These are phyloP conservation scores for Penicillium sp. DNA, from an alignment of 2,329 filamentous ascomycete species.

Conservation along the genomic window DNA sequence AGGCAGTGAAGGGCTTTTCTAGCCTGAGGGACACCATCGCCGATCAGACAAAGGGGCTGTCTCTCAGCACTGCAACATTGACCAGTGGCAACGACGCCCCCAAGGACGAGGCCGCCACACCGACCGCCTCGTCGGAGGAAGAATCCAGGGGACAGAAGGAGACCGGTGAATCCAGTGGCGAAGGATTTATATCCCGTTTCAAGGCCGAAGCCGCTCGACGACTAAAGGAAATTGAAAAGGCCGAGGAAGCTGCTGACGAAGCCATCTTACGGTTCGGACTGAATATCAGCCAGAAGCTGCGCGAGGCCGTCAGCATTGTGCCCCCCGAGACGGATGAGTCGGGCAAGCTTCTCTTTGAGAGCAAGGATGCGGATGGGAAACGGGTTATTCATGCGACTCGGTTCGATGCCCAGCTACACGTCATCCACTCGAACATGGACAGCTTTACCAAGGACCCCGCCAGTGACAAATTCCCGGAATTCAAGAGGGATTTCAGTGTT, in stretches of 20 bases:
- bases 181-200: slow-evolving; percentile 72
- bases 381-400: slow-evolving; percentile 91
- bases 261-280: slow-evolving; percentile 87
- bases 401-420: slow-evolving; percentile 93
- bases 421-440: slow-evolving; percentile 82
- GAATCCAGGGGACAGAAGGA: slow-evolving; percentile 18
- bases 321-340: slow-evolving; percentile 60
- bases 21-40: slow-evolving; percentile 68
- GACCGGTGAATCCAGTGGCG: slow-evolving; percentile 43
- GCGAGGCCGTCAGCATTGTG: slow-evolving; percentile 85
- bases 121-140: slow-evolving; percentile 27
- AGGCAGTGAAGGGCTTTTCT: slow-evolving; percentile 77
- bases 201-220: slow-evolving; percentile 75
- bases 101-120: slow-evolving; percentile 31
- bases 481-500: slow-evolving; percentile 72
- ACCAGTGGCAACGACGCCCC: slow-evolving; percentile 23
- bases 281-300: slow-evolving; percentile 84
- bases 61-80: slow-evolving; percentile 52
- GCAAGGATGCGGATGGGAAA: slow-evolving; percentile 84
- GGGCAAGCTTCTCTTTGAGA: slow-evolving; percentile 82
- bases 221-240: slow-evolving; percentile 83
- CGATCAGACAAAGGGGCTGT: slow-evolving; percentile 71
- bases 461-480: slow-evolving; percentile 70
- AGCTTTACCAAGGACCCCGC: slow-evolving; percentile 81
- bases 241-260: slow-evolving; percentile 95